Conservation (phyloP, 768 basidiomycete species). For the Strobilomyces confusus region DNA sequence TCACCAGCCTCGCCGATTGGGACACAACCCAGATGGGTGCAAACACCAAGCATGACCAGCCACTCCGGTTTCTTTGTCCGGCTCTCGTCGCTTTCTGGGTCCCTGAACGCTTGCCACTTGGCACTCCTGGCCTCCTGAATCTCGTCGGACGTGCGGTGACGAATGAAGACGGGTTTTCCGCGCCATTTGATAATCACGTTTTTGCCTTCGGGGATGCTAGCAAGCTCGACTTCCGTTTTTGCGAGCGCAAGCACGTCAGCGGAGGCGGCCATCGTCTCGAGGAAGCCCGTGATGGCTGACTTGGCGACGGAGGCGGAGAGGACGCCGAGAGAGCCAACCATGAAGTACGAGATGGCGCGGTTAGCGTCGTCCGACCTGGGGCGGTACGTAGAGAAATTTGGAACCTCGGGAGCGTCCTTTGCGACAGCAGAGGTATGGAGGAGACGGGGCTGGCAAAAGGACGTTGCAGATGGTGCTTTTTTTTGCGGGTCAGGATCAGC, state of each 20-base stretch:
- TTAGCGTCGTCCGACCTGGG: constrained; percentile 59
- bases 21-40: constrained; percentile 98
- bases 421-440: constrained; percentile 71
- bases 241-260: constrained; percentile 97
- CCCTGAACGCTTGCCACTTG: constrained; percentile 85
- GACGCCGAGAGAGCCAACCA: constrained; percentile 89
- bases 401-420: constrained; percentile 76
- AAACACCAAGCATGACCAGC: constrained; percentile 89
- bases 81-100: constrained; percentile 87
- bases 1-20: constrained; percentile 98
- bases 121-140: constrained; percentile 85
- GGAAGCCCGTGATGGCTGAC: constrained; percentile 88
- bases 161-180: constrained; percentile 99
- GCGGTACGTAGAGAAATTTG: constrained; percentile 84
- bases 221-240: constrained; percentile 93
- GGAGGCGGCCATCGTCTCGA: constrained; percentile 94
- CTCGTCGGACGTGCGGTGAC: constrained; percentile 89
- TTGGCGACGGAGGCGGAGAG: constrained; percentile 94
- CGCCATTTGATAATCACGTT: constrained; percentile 99
- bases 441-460: constrained; percentile 60
- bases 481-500: constrained; percentile 13
- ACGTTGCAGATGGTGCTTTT: constrained; percentile 48
- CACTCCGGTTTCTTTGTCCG: constrained; percentile 95
- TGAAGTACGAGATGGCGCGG: constrained; percentile 82
- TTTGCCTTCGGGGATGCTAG: constrained; percentile 92